These are phyloP conservation scores for Eimeria acervulina DNA, from an alignment of 169 alveolate genomes.

Conservation along the genomic window DNA sequence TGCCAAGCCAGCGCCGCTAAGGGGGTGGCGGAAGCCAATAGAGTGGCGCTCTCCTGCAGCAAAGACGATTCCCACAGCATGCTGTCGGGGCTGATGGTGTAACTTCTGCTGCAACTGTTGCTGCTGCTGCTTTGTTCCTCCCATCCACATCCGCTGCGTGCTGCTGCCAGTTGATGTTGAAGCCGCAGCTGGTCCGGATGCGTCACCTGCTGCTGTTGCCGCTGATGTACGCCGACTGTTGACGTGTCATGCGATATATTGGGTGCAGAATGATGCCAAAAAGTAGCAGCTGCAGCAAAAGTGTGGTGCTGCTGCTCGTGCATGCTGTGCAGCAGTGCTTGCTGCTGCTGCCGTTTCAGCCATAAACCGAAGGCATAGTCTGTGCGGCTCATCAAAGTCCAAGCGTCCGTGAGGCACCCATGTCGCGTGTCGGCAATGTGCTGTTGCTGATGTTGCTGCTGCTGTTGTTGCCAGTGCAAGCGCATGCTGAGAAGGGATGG, in stretches of 20 bases:
- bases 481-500: conserved; percentile 67
- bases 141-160: background rate
- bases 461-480: conserved; percentile 19
- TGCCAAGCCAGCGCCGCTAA: background rate
- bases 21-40: conserved; percentile 41
- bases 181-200: conserved; percentile 29
- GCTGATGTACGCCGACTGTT: background rate
- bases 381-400: conserved; percentile 38
- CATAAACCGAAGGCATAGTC: conserved; percentile 39
- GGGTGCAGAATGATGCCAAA: background rate
- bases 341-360: conserved; percentile 61
- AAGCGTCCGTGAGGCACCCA: conserved; percentile 18
- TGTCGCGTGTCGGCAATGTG: background rate
- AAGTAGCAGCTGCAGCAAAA: background rate
- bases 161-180: background rate
- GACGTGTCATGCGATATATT: background rate
- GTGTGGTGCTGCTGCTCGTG: conserved; percentile 27
- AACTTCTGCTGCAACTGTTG: background rate
- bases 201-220: background rate
- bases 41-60: conserved; percentile 37
- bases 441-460: conserved; percentile 31
- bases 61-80: conserved; percentile 49
- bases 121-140: conserved; percentile 12
- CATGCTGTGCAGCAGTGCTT: background rate
- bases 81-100: background rate